Evolutionary conservation across 2,329 filamentous ascomycete genomes (phyloP).

Genomic region (Proliferodiscus dingleyae): DNA sequence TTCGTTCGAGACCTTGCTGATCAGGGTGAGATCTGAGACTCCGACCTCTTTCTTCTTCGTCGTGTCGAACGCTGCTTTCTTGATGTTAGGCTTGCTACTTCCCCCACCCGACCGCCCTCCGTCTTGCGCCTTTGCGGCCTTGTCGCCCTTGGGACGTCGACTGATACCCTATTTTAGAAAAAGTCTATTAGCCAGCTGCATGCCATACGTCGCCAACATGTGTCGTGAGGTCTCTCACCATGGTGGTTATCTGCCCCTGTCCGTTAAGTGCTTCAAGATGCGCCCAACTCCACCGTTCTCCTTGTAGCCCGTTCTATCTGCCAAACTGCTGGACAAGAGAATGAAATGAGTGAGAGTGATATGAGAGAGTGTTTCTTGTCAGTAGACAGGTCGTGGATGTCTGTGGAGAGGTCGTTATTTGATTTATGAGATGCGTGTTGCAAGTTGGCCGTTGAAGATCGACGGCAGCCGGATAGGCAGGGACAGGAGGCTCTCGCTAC

Average conservation of each 20-base stretch:
- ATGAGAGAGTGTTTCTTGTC: not conserved
- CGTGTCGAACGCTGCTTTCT: slow-evolving; percentile 93
- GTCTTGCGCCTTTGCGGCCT: slow-evolving; percentile 25
- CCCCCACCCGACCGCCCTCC: slow-evolving; percentile 21
- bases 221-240: slow-evolving; percentile 20
- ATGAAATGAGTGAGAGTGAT: not conserved
- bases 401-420: not conserved
- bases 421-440: too few species aligned
- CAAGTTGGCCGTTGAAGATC: too few species aligned
- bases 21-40: slow-evolving; percentile 92
- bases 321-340: not conserved
- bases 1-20: slow-evolving; percentile 98
- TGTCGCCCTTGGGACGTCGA: slow-evolving; percentile 32
- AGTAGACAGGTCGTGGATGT: not conserved
- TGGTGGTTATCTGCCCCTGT: slow-evolving; percentile 12
- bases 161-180: slow-evolving; percentile 29
- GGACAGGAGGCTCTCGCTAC: too few species aligned
- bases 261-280: slow-evolving; percentile 13
- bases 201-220: not conserved
- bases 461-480: too few species aligned
- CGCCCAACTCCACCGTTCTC: slow-evolving; percentile 11
- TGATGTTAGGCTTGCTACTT: slow-evolving; percentile 58
- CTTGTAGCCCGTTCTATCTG: not conserved
- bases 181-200: slow-evolving; percentile 9
- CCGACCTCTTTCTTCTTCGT: slow-evolving; percentile 99